These are phyloP conservation scores for Kodamaea fukazawae DNA, from an alignment of 805 yeast genomes.

Conservation along the genomic window DNA sequence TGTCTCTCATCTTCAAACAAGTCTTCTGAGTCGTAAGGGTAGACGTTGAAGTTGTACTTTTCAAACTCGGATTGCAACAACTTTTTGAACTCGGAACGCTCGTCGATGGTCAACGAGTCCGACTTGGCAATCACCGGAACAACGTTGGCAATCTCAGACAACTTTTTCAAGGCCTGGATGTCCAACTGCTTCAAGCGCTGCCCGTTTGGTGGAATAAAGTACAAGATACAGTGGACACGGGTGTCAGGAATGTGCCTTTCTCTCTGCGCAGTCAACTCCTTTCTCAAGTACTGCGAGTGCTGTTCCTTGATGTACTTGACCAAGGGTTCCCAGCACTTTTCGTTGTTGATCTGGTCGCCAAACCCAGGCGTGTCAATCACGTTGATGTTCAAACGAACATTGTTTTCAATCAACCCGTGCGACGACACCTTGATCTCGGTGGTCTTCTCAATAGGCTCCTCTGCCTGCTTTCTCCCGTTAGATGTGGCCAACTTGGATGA, in stretches of 20 bases:
- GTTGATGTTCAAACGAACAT: conserved; percentile 80
- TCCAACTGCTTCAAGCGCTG: conserved; percentile 84
- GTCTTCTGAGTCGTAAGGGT: conserved; percentile 76
- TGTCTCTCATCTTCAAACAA: conserved; percentile 70
- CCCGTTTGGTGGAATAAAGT: conserved; percentile 86
- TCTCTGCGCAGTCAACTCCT: conserved; percentile 92
- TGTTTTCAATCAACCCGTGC: conserved; percentile 78
- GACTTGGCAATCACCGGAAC: conserved; percentile 94
- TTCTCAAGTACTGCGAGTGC: conserved; percentile 85
- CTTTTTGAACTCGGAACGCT: conserved; percentile 76
- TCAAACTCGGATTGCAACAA: conserved; percentile 73
- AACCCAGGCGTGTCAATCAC: conserved; percentile 97
- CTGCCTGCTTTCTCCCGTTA: conserved; percentile 63
- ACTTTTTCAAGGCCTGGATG: conserved; percentile 73
- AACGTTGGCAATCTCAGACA: conserved; percentile 87
- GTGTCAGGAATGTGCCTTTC: conserved; percentile 80
- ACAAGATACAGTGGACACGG: conserved; percentile 89
- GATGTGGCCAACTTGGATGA: conserved; percentile 75
- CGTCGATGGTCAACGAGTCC: conserved; percentile 83
- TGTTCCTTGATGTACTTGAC: conserved; percentile 94
- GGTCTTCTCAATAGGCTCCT: conserved; percentile 79
- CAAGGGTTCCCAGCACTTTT: conserved; percentile 95
- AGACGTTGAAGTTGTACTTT: conserved; percentile 69
- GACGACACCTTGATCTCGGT: conserved; percentile 73
- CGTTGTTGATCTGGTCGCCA: conserved; percentile 95